These are phyloP conservation scores for Talaromyces sp. DNA, from an alignment of 2,329 filamentous ascomycete genomes.

Conservation along the genomic window DNA sequence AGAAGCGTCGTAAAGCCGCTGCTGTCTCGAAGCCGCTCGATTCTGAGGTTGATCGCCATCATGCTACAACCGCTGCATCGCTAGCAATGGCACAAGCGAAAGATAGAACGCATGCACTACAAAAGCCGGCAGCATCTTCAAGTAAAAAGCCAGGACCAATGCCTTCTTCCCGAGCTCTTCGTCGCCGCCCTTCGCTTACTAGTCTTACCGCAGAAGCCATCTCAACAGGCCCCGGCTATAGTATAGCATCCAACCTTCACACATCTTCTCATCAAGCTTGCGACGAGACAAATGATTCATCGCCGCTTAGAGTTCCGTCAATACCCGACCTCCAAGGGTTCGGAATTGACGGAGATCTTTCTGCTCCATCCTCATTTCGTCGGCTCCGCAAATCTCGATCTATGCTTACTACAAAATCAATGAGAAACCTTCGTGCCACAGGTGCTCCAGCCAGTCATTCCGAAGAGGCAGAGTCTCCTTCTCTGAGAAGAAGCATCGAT, in stretches of 20 bases:
- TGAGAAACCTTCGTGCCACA: slow-evolving; percentile 32
- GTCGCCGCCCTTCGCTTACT: slow-evolving; percentile 23
- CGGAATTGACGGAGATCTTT: slow-evolving; percentile 34
- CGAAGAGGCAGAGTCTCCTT: slow-evolving; percentile 16
- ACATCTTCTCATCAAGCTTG: not conserved
- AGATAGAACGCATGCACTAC: slow-evolving; percentile 26
- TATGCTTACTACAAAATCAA: slow-evolving; percentile 45
- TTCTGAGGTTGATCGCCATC: slow-evolving; percentile 29
- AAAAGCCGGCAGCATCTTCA: slow-evolving; percentile 13
- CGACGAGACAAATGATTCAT: slow-evolving; percentile 12
- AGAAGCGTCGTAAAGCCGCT: slow-evolving; percentile 26
- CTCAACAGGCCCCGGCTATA: slow-evolving; percentile 5
- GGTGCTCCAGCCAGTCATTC: slow-evolving; percentile 21
- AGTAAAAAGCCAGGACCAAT: slow-evolving; percentile 25
- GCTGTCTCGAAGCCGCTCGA: slow-evolving; percentile 28
- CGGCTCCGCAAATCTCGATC: slow-evolving; percentile 47
- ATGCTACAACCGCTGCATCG: slow-evolving; percentile 43
- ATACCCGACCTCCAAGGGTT: slow-evolving; percentile 33
- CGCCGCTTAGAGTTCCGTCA: slow-evolving; percentile 25
- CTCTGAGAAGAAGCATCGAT: slow-evolving; percentile 7
- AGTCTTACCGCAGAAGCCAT: slow-evolving; percentile 19
- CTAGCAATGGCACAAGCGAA: slow-evolving; percentile 41
- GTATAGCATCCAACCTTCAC: not conserved
- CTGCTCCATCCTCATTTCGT: slow-evolving; percentile 47
- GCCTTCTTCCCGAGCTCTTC: slow-evolving; percentile 20